phyloP scores from a whole-genome alignment of 805 yeast species.

The Lachancea sp. region DNA sequence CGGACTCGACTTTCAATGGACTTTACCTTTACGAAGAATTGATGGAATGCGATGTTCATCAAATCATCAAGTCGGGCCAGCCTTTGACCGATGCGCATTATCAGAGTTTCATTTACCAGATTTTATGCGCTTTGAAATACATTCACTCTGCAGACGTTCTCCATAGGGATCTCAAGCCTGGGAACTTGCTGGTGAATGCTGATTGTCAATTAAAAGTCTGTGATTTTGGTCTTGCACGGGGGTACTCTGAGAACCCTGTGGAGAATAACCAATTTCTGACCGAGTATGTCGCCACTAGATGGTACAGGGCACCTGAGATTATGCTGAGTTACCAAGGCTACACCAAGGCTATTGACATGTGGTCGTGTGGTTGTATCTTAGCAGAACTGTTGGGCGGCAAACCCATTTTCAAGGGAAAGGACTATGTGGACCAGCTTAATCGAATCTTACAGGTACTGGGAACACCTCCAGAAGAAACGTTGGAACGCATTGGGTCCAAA shows the following conservation, averaged over 20 bases:
- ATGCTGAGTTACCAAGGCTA: constrained; percentile 92
- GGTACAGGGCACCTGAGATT: constrained; percentile 98
- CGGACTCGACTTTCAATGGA: constrained; percentile 78
- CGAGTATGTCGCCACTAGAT: constrained; percentile 95
- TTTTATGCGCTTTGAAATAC: constrained; percentile 81
- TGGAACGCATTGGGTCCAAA: constrained; percentile 67
- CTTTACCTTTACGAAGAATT: constrained; percentile 89
- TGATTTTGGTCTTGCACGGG: constrained; percentile 94
- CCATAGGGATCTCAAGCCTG: constrained; percentile 93
- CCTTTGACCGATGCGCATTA: constrained; percentile 91
- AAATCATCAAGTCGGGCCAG: constrained; percentile 89
- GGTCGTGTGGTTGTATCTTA: constrained; percentile 97
- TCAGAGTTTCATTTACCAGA: constrained; percentile 88
- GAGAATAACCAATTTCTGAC: constrained; percentile 91
- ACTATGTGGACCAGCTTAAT: constrained; percentile 90
- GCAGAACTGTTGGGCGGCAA: constrained; percentile 90
- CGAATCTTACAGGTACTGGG: constrained; percentile 83
- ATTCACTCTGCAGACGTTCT: constrained; percentile 89
- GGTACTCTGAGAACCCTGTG: constrained; percentile 74
- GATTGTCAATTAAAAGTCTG: constrained; percentile 95
- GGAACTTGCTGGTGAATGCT: constrained; percentile 85
- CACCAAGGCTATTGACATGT: constrained; percentile 92
- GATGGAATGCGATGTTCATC: constrained; percentile 99
- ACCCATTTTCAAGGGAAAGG: constrained; percentile 91
- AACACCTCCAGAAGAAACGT: constrained; percentile 75